Conservation (phyloP, 805 yeast species). For the Saccharomycopsis capsularis region DNA sequence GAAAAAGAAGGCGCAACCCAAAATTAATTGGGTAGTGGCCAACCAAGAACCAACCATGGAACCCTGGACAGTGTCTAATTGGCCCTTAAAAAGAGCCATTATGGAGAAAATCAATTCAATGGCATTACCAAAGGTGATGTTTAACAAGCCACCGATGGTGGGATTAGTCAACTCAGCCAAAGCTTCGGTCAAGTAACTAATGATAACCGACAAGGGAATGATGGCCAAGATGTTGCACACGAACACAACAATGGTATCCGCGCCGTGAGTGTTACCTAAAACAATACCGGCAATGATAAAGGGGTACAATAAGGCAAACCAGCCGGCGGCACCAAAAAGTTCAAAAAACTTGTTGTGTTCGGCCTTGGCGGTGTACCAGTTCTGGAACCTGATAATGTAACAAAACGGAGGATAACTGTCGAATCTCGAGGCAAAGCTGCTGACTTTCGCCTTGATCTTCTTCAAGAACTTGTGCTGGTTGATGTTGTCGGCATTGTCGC, state of each 20-base stretch:
- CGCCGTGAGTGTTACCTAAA: conserved; percentile 10
- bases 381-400: conserved; percentile 1
- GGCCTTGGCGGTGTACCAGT: conserved; percentile 5
- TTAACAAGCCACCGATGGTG: conserved; percentile 19
- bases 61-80: conserved; percentile 18
- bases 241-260: conserved; percentile 9
- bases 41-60: conserved; percentile 21
- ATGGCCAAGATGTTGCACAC: conserved; percentile 20
- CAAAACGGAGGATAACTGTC: conserved; percentile 6
- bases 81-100: conserved; percentile 16
- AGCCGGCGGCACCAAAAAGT: conserved; percentile 14
- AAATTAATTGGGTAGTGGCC: conserved; percentile 18
- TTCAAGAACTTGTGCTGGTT: conserved; percentile 6
- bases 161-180: conserved; percentile 19
- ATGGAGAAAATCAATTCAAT: conserved; percentile 20
- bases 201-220: conserved; percentile 18
- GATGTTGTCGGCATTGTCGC: conserved; percentile 5
- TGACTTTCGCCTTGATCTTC: not conserved
- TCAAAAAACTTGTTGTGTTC: conserved; percentile 6
- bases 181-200: conserved; percentile 16
- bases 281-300: conserved; percentile 19
- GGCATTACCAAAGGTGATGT: conserved; percentile 21
- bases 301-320: conserved; percentile 16
- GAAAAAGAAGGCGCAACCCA: conserved; percentile 19
- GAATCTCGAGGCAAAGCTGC: not conserved